Conservation (phyloP, 2,329 filamentous ascomycete species). For the Sporothrix luriei region DNA sequence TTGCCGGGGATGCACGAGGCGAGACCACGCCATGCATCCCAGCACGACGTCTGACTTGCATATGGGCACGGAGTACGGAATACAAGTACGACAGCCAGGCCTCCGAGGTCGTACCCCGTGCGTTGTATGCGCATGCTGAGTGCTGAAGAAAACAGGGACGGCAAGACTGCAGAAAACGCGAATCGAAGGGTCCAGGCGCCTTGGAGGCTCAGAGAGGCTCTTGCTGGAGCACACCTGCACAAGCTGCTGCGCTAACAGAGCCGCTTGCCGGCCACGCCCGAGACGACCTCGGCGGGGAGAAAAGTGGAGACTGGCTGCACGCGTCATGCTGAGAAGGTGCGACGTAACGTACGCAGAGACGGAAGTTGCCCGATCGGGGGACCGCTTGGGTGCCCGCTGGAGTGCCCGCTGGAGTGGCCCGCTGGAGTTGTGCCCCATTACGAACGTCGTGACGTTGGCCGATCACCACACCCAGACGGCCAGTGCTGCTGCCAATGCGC, state of each 20-base stretch:
- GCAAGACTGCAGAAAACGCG: not conserved
- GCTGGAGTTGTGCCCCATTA: no score
- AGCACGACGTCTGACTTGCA: not conserved
- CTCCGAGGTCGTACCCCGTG: slow-evolving; percentile 1
- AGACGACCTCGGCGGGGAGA: not conserved
- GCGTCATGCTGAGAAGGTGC: not conserved
- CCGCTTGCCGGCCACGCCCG: slow-evolving; percentile 9
- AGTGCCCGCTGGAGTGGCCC: no score
- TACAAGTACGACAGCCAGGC: not conserved
- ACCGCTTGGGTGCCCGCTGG: no score
- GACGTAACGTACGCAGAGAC: no score
- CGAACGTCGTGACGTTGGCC: no score
- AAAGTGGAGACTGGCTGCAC: not conserved
- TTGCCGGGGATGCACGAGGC: not conserved
- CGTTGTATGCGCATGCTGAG: not conserved
- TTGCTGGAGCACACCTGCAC: not conserved
- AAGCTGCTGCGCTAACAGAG: not conserved
- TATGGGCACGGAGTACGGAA: not conserved
- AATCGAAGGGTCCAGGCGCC: not conserved
- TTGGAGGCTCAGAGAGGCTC: slow-evolving; percentile 7
- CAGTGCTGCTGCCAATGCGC: no score
- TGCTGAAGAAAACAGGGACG: not conserved
- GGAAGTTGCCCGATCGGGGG: not conserved
- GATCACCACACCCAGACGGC: no score
- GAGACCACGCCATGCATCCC: not conserved